These are phyloP conservation scores for Fusarium torulosum DNA, from an alignment of 2,329 filamentous ascomycete species.

Conservation along the genomic window DNA sequence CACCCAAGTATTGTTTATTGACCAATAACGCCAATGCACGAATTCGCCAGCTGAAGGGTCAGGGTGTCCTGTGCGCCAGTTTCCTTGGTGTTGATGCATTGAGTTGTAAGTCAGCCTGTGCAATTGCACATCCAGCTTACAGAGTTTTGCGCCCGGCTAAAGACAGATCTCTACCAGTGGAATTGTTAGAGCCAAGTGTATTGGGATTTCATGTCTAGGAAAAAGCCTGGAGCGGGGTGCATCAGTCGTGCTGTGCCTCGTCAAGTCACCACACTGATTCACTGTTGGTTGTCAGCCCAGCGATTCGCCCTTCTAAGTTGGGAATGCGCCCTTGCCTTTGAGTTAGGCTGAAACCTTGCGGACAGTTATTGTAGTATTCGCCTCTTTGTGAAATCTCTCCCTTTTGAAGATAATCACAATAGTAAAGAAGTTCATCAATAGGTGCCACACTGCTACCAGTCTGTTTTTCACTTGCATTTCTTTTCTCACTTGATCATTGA, in stretches of 20 bases:
- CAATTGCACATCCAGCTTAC: neutral
- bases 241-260: neutral
- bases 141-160: neutral
- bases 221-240: slow-evolving; percentile 17
- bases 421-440: neutral
- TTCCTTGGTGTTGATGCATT: too few species aligned
- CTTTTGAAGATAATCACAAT: neutral
- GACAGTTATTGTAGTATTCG: neutral
- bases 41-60: neutral
- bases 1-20: neutral
- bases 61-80: too few species aligned
- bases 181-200: too few species aligned
- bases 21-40: slow-evolving; percentile 8
- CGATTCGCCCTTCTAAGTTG: neutral
- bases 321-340: neutral
- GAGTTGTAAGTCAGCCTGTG: neutral
- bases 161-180: neutral
- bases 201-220: too few species aligned
- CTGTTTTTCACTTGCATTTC: too few species aligned
- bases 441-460: too few species aligned
- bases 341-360: neutral
- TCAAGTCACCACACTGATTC: neutral
- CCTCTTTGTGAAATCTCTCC: neutral
- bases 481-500: too few species aligned
- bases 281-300: slow-evolving; percentile 1